These are phyloP conservation scores for Mucor lusitanicus DNA, from an alignment of 371 early-diverging fungal genomes.

Conservation along the genomic window DNA sequence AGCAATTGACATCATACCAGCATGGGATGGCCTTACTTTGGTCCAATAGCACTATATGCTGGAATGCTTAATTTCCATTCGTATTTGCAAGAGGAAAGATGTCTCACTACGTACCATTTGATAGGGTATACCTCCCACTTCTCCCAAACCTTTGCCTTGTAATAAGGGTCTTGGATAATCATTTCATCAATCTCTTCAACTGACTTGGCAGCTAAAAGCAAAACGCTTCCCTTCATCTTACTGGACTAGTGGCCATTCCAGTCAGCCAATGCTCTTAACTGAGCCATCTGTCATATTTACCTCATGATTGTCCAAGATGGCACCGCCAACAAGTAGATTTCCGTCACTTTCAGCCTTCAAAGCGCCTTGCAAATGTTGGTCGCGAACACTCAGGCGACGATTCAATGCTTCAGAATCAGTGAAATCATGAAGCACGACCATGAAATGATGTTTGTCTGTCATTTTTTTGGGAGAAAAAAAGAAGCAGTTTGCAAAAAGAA, in stretches of 20 bases:
- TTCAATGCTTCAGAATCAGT: slow-evolving; percentile 47
- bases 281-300: slow-evolving; percentile 5
- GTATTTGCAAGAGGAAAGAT: background rate
- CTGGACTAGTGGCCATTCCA: slow-evolving; percentile 18
- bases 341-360: slow-evolving; percentile 29
- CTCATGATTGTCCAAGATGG: slow-evolving; percentile 49
- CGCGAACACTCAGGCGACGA: slow-evolving; percentile 51
- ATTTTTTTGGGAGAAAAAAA: background rate
- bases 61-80: background rate
- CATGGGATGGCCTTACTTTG: background rate
- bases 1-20: background rate
- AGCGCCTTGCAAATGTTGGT: slow-evolving; percentile 46
- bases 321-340: slow-evolving; percentile 49
- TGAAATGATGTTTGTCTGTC: slow-evolving; percentile 19
- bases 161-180: slow-evolving; percentile 54
- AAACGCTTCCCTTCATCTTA: slow-evolving; percentile 60
- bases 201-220: slow-evolving; percentile 51
- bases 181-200: slow-evolving; percentile 41
- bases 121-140: slow-evolving; percentile 51
- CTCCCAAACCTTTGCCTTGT: slow-evolving; percentile 63
- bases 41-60: background rate
- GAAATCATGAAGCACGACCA: slow-evolving; percentile 55
- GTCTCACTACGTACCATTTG: slow-evolving; percentile 8
- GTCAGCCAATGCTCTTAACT: background rate
- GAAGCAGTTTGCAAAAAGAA: too few species aligned